These are phyloP conservation scores for Drechmeria coniospora DNA, from an alignment of 2,329 filamentous ascomycete genomes.

Conservation along the genomic window DNA sequence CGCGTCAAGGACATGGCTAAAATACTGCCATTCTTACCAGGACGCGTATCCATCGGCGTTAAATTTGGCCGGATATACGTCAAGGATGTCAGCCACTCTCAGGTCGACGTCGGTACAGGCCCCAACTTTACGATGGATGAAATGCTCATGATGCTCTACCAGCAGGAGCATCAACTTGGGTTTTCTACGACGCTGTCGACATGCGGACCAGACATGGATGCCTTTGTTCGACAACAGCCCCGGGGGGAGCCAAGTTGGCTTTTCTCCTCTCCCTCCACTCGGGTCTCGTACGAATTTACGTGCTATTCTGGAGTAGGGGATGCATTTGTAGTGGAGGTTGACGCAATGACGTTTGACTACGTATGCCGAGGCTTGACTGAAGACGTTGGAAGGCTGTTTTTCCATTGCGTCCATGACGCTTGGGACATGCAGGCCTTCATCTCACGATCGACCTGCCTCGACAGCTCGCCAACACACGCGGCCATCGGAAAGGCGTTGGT, in stretches of 20 bases:
- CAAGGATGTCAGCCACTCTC: constrained; percentile 6
- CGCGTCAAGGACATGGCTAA: constrained; percentile 5
- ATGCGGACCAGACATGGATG: constrained; percentile 10
- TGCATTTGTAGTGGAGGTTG: constrained; percentile 11
- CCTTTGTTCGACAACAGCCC: constrained; percentile 5
- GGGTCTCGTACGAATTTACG: constrained; percentile 12
- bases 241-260: constrained; percentile 8
- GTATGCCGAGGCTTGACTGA: constrained; percentile 7
- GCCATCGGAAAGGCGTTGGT: constrained; percentile 9
- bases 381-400: constrained; percentile 9
- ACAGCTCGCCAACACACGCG: constrained; percentile 5
- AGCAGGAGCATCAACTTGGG: constrained; percentile 4
- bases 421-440: constrained; percentile 17
- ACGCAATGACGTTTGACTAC: constrained; percentile 11
- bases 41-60: constrained; percentile 10
- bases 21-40: constrained; percentile 10
- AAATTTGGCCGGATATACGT: constrained; percentile 15
- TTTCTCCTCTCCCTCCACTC: constrained; percentile 2
- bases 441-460: constrained; percentile 4
- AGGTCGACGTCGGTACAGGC: constrained; percentile 8
- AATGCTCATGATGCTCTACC: constrained; percentile 5
- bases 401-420: constrained; percentile 15
- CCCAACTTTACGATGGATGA: constrained; percentile 6
- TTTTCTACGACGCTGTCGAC: constrained; percentile 15
- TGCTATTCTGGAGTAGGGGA: constrained; percentile 6